phyloP scores from a whole-genome alignment of 2,329 filamentous ascomycete species.

The Cercospora janseana region DNA sequence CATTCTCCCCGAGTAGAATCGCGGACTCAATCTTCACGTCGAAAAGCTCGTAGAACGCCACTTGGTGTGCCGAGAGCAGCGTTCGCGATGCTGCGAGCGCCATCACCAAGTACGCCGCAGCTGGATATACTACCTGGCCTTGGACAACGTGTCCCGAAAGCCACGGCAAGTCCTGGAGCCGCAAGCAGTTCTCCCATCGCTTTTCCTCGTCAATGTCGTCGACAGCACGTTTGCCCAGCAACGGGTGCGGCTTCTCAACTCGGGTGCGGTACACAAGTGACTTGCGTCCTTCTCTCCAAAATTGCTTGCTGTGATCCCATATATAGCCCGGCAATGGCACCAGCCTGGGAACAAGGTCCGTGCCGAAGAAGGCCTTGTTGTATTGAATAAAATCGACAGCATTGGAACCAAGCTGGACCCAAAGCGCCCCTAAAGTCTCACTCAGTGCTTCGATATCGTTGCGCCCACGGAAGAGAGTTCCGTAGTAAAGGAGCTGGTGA shows the following conservation, averaged over 20 bases:
- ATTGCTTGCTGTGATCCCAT: slow-evolving; percentile 22
- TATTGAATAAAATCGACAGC: slow-evolving; percentile 1
- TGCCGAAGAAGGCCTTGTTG: slow-evolving; percentile 1
- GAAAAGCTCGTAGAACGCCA: slow-evolving; percentile 6
- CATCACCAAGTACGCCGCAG: slow-evolving; percentile 26
- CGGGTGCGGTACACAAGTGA: slow-evolving; percentile 8
- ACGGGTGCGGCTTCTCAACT: slow-evolving; percentile 2
- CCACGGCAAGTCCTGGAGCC: slow-evolving; percentile 34
- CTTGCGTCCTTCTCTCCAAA: slow-evolving; percentile 9
- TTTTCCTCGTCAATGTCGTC: slow-evolving; percentile 1
- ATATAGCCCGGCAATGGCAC: slow-evolving; percentile 20
- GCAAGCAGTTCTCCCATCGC: slow-evolving; percentile 17
- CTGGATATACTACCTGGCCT: slow-evolving; percentile 36
- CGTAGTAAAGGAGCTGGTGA: slow-evolving; percentile 11
- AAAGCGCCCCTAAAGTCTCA: slow-evolving; percentile 1
- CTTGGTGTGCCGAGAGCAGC: slow-evolving; percentile 8
- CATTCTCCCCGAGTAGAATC: slow-evolving; percentile 25
- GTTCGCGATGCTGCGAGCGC: slow-evolving; percentile 24
- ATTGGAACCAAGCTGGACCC: slow-evolving; percentile 5
- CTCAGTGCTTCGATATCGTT: slow-evolving; percentile 28
- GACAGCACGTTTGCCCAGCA: slow-evolving; percentile 10
- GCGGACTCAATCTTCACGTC: slow-evolving; percentile 19
- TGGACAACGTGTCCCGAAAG: slow-evolving; percentile 36
- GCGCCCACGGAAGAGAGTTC: slow-evolving; percentile 25
- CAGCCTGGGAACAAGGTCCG: slow-evolving; percentile 1